These are phyloP conservation scores for Sporothrix pseudoabietina DNA, from an alignment of 2,329 filamentous ascomycete species.

Conservation along the genomic window DNA sequence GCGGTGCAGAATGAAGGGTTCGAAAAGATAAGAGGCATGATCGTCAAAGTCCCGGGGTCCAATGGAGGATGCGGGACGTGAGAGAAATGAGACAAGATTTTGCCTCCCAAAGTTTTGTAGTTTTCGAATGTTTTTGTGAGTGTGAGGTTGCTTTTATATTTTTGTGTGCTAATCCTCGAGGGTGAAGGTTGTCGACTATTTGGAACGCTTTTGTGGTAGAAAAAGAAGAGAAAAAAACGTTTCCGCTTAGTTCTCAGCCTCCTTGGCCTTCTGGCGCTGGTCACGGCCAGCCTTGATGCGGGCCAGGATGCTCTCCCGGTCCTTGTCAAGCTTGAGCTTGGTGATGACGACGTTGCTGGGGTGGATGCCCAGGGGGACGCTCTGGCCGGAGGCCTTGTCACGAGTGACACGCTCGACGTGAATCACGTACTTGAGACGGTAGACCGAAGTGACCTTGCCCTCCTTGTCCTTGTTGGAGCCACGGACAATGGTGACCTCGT, in stretches of 20 bases:
- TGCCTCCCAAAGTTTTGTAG: not conserved
- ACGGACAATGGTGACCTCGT: constrained; percentile 90
- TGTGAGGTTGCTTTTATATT: constrained; percentile 19
- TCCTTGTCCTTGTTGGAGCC: constrained; percentile 96
- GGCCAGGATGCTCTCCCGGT: constrained; percentile 85
- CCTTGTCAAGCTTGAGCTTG: constrained; percentile 98
- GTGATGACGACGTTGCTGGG: constrained; percentile 97
- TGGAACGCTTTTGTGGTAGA: not conserved
- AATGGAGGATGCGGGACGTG: not conserved
- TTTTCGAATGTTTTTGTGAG: constrained; percentile 27
- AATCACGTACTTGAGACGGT: constrained; percentile 96
- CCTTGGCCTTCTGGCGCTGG: constrained; percentile 71
- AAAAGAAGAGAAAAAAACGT: not conserved
- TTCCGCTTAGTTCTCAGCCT: constrained; percentile 53
- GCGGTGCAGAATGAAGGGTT: constrained; percentile 25
- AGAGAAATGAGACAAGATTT: not conserved
- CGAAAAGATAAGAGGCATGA: constrained; percentile 17
- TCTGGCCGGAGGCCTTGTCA: constrained; percentile 97
- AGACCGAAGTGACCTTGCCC: constrained; percentile 97
- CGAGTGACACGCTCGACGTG: constrained; percentile 96
- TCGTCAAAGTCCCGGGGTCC: not conserved
- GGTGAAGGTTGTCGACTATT: not conserved
- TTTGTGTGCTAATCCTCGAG: not conserved
- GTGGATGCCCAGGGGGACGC: constrained; percentile 90
- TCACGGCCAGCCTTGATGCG: constrained; percentile 81